Evolutionary conservation across 768 basidiomycete genomes (phyloP).

Genomic region (Russula compacta): DNA sequence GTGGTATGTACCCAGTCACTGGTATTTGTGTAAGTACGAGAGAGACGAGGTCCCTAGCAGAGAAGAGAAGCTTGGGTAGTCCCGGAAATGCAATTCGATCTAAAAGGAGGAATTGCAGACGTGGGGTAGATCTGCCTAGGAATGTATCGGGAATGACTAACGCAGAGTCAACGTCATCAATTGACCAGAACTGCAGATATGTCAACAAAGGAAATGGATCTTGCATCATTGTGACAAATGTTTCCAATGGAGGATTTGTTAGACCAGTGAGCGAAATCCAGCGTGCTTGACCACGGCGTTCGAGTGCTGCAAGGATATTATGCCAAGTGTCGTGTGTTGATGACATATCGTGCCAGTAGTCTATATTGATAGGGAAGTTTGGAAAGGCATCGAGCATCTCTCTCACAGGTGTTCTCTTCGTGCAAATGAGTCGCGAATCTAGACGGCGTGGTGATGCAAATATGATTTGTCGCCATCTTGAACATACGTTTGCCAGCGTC

Average conservation of each 20-base stretch:
- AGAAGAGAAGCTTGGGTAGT: not conserved
- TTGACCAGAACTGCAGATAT: not conserved
- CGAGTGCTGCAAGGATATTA: not conserved
- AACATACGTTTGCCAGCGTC: not conserved
- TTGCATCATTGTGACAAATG: not conserved
- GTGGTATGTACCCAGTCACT: not conserved
- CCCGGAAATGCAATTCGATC: not conserved
- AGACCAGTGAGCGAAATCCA: not conserved
- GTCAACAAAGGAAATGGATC: not conserved
- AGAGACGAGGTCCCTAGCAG: not conserved
- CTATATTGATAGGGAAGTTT: not conserved
- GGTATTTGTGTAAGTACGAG: not conserved
- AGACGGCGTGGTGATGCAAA: not conserved
- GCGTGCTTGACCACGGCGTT: not conserved
- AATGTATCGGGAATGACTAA: not conserved
- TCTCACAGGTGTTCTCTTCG: not conserved
- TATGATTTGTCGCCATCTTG: not conserved
- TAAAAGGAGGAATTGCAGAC: not conserved
- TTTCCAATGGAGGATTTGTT: not conserved
- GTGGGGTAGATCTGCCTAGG: not conserved
- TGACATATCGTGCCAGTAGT: not conserved
- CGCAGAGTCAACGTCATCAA: not conserved
- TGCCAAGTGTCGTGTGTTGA: not conserved
- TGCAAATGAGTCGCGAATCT: not conserved
- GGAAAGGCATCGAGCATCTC: not conserved